Conservation (phyloP, 768 basidiomycete genomes). For the Calocybe indica region DNA sequence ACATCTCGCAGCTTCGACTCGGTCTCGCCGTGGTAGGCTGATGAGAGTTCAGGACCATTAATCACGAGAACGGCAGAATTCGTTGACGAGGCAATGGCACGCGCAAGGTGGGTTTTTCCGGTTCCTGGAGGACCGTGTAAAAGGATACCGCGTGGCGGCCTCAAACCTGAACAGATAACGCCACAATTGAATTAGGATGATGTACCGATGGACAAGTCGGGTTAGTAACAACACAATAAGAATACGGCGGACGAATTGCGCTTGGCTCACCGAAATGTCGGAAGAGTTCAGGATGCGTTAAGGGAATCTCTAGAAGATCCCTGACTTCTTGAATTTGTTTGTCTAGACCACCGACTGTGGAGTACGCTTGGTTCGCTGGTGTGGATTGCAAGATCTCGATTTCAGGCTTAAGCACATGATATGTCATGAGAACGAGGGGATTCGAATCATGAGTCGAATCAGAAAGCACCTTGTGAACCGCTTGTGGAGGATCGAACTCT, state of each 20-base stretch:
- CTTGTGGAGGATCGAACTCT: slow-evolving; percentile 12
- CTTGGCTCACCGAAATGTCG: slow-evolving; percentile 55
- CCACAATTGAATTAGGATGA: neutral
- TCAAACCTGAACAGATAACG: slow-evolving; percentile 49
- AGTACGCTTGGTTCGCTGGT: slow-evolving; percentile 55
- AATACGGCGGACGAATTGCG: slow-evolving; percentile 20
- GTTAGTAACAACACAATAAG: neutral
- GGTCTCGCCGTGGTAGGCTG: slow-evolving; percentile 96
- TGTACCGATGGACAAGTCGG: neutral
- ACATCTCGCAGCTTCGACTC: slow-evolving; percentile 87
- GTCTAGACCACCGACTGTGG: slow-evolving; percentile 80
- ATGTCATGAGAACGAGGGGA: slow-evolving; percentile 5
- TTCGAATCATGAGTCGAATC: neutral
- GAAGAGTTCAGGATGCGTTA: slow-evolving; percentile 79
- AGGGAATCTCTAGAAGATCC: slow-evolving; percentile 80
- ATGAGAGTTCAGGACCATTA: slow-evolving; percentile 92
- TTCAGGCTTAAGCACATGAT: slow-evolving; percentile 29
- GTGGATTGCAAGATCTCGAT: slow-evolving; percentile 41
- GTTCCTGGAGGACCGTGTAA: slow-evolving; percentile 96
- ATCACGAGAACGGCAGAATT: slow-evolving; percentile 86
- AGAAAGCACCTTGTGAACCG: slow-evolving; percentile 28
- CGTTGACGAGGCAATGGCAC: slow-evolving; percentile 87
- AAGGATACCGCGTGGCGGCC: slow-evolving; percentile 92
- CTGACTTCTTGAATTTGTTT: slow-evolving; percentile 84
- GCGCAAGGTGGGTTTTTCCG: slow-evolving; percentile 94